Base-by-base conservation (phyloP, 257 asterid species). In the Ophiorrhiza pumila region DNA sequence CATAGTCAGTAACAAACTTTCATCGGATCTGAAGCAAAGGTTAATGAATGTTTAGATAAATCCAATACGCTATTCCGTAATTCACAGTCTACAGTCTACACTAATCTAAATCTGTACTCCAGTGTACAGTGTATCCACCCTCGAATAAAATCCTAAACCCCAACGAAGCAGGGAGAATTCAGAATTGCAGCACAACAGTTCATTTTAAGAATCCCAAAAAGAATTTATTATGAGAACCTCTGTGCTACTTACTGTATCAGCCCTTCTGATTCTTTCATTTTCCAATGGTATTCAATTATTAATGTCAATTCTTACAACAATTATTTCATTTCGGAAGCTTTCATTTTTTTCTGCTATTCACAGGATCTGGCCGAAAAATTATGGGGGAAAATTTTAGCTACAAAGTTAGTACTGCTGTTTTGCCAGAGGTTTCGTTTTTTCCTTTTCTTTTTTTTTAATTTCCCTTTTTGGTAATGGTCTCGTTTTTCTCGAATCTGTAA, bases 321-420 rank as follows among this genome's bases (percentile, higher is more conserved):
- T 31, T 9, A 18, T 2, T 42, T 11, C 50, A 3, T 47, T 47
- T 35, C 11, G 10, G 0, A 15, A 66, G 14, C 25, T 37, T n/a
- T 14, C 14, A 25, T 67, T 43, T 37, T n/a, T 6, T 11, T 18
- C 46, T 23, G 34, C 5, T 61, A 46, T 68, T 10, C 41, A 34
- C 68, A 85, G 92, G 85, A 52, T 72, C 71, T 43, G 86, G 84
- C 52, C 78, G 96, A 71, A 80, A 81, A 71, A 23, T 73, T 71
- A 60, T 27, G 78, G 37, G 52, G 77, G 71, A 41, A 64, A n/a
- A 43, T 23, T 45, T 67, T 71, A 75, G 66, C 52, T 50, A 61
- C 50, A 61, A 52, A 41, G 72, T 68, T 18, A 61, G 35, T 53
- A 15, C 65, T 37, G 59, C 73, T 9, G 47, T 45, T 78, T 61